Percentiles rank a stretch among this genome's conserved stretches.
phyloP scores from a whole-genome alignment of 1,139 yeast species.

The Pichia sp. region DNA sequence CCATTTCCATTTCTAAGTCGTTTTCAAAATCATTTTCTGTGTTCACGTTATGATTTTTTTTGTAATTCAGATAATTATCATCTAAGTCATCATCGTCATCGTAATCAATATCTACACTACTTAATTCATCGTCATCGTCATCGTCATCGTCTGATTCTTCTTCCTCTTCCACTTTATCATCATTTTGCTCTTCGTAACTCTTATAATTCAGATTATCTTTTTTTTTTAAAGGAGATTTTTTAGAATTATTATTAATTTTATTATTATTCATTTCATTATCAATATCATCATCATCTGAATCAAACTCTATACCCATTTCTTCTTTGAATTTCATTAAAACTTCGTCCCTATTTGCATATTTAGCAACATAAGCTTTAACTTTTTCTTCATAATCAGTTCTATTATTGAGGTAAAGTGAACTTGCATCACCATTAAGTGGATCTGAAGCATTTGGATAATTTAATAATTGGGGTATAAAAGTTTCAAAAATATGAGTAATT shows the following conservation, averaged over 20 bases:
- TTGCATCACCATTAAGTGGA: conserved; percentile 90
- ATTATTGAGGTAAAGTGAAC: conserved; percentile 70
- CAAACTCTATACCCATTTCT: conserved; percentile 30
- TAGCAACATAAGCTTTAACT: conserved; percentile 67
- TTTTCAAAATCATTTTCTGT: background rate
- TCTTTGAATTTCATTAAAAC: conserved; percentile 34
- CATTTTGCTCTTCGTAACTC: background rate
- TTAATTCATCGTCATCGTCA: background rate
- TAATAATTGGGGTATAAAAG: conserved; percentile 84
- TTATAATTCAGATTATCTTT: background rate
- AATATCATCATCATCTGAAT: background rate
- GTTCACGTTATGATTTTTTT: background rate
- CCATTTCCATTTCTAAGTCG: conserved; percentile 14
- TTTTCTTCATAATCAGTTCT: conserved; percentile 60
- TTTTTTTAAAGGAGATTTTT: background rate
- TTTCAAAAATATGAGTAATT: conserved; percentile 81
- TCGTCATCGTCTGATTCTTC: conserved; percentile 3
- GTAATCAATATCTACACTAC: conserved; percentile 4
- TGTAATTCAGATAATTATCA: no score
- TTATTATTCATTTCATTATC: no score
- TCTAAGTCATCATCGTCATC: background rate
- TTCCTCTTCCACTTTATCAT: background rate
- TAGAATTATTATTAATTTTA: no score
- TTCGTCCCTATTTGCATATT: conserved; percentile 51
- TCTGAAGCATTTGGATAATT: conserved; percentile 93